These are phyloP conservation scores for Sutorius australiensis DNA, from an alignment of 768 basidiomycete genomes.

Conservation along the genomic window DNA sequence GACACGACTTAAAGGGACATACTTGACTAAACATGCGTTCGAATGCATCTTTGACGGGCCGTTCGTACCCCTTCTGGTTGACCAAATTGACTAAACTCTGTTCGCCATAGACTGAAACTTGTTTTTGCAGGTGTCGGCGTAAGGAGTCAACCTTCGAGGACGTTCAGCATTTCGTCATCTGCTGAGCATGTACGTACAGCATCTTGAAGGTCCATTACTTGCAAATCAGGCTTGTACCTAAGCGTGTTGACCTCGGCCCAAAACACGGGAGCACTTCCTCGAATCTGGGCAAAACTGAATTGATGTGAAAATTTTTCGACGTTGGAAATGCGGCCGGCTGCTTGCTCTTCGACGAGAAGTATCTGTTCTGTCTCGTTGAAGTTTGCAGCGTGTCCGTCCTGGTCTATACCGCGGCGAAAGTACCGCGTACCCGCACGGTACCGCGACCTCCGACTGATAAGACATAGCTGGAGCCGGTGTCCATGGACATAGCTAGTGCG, in stretches of 20 bases:
- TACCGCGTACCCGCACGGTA: conserved; percentile 96
- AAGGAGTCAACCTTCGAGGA: conserved; percentile 60
- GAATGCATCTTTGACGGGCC: conserved; percentile 92
- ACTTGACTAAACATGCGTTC: conserved; percentile 73
- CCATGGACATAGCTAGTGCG: conserved; percentile 73
- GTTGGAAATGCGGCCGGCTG: conserved; percentile 37
- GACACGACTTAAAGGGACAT: conserved; percentile 11
- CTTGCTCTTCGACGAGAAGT: conserved; percentile 65
- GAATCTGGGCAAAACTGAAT: conserved; percentile 87
- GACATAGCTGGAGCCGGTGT: conserved; percentile 73
- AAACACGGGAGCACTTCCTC: conserved; percentile 91
- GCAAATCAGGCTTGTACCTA: conserved; percentile 93
- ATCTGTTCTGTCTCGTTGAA: conserved; percentile 99
- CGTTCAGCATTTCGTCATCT: conserved; percentile 1
- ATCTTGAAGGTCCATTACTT: conserved; percentile 89
- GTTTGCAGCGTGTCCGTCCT: conserved; percentile 88
- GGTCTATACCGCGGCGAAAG: conserved; percentile 91
- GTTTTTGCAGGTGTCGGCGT: conserved; percentile 68
- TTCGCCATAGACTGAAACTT: conserved; percentile 70
- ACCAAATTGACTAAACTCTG: conserved; percentile 86
- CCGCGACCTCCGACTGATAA: conserved; percentile 92
- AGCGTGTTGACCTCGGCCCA: conserved; percentile 97
- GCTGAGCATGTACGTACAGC: conserved; percentile 51
- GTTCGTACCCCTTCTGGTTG: conserved; percentile 90
- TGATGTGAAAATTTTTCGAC: conserved; percentile 52